Conservation (phyloP, 176 grass and related monocot species). For the Oryza meyeriana region DNA sequence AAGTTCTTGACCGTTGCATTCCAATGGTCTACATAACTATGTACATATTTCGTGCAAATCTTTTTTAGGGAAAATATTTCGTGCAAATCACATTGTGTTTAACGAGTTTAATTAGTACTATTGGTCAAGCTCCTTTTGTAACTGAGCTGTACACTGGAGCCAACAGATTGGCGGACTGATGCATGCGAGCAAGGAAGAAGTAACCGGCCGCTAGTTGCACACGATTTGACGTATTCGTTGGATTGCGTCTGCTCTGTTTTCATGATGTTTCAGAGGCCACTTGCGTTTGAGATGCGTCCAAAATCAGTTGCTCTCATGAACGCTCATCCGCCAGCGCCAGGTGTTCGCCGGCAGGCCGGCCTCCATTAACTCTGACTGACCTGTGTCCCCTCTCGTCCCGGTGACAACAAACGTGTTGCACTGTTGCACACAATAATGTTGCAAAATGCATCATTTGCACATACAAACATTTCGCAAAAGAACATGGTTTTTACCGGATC, state of each 20-base stretch:
- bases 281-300: neutral
- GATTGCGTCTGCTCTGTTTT: neutral
- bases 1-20: neutral
- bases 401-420: constrained; percentile 24
- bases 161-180: neutral
- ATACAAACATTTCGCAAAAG: neutral
- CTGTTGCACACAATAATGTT: neutral
- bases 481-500: no score
- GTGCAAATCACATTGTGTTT: neutral
- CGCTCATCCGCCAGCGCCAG: neutral
- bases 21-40: neutral
- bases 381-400: neutral
- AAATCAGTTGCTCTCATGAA: neutral
- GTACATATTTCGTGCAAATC: neutral
- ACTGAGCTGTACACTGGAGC: neutral
- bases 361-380: neutral
- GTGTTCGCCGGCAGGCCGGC: neutral
- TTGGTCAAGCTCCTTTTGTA: neutral
- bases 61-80: no score
- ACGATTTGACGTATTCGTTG: neutral
- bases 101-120: neutral
- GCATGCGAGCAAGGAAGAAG: neutral
- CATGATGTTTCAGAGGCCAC: neutral
- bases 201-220: neutral
- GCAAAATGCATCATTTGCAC: constrained; percentile 8